Evolutionary conservation across 2,329 filamentous ascomycete species (phyloP), one percentile per base, ranked within the genome.

Genomic region (Dryadomyces quercus-mongolicae): DNA sequence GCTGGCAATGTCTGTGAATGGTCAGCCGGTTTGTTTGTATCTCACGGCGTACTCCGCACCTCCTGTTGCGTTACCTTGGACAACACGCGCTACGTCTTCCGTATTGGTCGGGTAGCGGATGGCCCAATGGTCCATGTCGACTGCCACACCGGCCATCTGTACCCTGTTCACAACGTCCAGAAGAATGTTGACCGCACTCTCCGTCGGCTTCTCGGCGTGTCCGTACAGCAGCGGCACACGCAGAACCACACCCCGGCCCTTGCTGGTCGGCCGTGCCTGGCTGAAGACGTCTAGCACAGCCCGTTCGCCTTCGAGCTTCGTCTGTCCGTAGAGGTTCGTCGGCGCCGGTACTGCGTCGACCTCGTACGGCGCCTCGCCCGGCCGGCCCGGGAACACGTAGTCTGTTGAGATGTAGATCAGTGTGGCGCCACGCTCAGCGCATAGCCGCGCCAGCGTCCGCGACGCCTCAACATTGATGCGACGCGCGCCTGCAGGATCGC

Each of bases 151-250:
- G 42, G 74, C 71, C 51, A 82, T 78, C 65, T 91, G 86, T 0
- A 82, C 78, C 66, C 86, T 87, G 80, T 81, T 85, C 7, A 95
- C 76, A 1, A 77, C 72, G 53, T 92, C 86, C 69, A 95, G 78
- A 49, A 96, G 74, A 0, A 84, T 76, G 63, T 95, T 95, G 47
- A 95, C 80, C 0, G 91, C 88, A 62, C 87, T 93, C 69, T 95
- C 89, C 3, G 78, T 74, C 2, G 84, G 77, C 47, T 69, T 77
- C 60, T 88, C 78, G 0, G 82, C 83, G n/a, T 82, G 72, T 1
- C 90, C 91, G 65, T 95, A 95, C 16, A 95, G 73, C 16, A 95
- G 83, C 0, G 90, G 90, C 5, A 95, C 86, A 15, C 89, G 78
- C 51, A 95, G 73, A 5, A 92, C 81, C 0, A 92, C 75, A 0